A percentile compares a stretch with the other conserved stretches of the same genome.
These are phyloP conservation scores for Yamadazyma olivae DNA, from an alignment of 805 yeast genomes.

Conservation along the genomic window DNA sequence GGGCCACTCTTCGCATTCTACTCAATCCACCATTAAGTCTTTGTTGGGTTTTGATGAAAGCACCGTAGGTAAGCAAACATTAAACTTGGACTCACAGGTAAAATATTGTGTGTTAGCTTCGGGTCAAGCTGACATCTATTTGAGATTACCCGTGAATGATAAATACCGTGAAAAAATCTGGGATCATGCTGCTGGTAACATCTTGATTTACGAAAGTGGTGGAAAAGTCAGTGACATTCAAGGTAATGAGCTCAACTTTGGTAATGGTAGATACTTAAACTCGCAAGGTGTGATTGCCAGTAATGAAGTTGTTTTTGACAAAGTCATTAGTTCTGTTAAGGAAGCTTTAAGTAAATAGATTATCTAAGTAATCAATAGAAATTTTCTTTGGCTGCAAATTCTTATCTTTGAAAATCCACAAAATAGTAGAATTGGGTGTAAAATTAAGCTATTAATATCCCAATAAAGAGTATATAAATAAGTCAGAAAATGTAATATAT, in stretches of 20 bases:
- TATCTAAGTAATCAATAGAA: too few relatives aligned
- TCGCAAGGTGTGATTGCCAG: slow-evolving; percentile 96
- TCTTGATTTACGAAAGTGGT: slow-evolving; percentile 85
- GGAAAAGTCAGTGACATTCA: slow-evolving; percentile 85
- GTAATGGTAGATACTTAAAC: slow-evolving; percentile 74
- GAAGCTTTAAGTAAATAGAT: slow-evolving; percentile 20
- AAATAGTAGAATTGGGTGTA: too few relatives aligned
- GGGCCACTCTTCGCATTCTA: slow-evolving; percentile 89
- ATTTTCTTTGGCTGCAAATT: slow-evolving; percentile 1
- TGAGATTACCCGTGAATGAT: slow-evolving; percentile 78
- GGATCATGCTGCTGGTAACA: slow-evolving; percentile 98
- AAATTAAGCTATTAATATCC: too few relatives aligned
- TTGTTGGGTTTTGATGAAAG: slow-evolving; percentile 43
- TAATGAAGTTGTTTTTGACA: slow-evolving; percentile 42
- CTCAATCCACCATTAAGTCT: slow-evolving; percentile 73
- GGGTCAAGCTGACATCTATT: slow-evolving; percentile 90
- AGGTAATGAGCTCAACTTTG: slow-evolving; percentile 75
- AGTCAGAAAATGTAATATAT: too few relatives aligned
- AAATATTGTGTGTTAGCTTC: slow-evolving; percentile 88
- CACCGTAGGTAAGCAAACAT: slow-evolving; percentile 58
- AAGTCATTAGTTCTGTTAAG: slow-evolving; percentile 48
- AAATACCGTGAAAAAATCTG: slow-evolving; percentile 90
- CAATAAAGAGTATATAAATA: too few relatives aligned
- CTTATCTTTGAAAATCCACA: too few relatives aligned
- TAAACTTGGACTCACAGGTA: slow-evolving; percentile 92